Base-by-base conservation (phyloP, 345 rosid genomes). In the Populus nigra region DNA sequence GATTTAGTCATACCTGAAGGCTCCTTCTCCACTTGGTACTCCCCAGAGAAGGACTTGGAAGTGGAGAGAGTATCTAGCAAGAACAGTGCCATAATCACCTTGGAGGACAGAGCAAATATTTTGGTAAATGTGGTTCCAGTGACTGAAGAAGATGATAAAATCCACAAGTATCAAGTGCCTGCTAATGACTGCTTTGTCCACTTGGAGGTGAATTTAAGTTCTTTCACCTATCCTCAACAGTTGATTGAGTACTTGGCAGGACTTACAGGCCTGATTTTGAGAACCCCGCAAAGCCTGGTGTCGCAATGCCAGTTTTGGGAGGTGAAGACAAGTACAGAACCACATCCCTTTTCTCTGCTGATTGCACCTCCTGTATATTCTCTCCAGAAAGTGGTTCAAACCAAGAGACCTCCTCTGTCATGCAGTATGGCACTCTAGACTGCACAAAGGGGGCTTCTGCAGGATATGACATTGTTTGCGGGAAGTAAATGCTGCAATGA, bases 161-260 rank as follows among this genome's bases (percentile, higher is more conserved):
- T 88, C 65, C 91, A 88, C 53, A 88, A 77, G 76, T 91, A 89
- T 81, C 89, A 87, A 67, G 78, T 91, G 29, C 92, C 93, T 29
- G 76, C 83, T 17, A 35, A 88, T 25, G 87, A 91, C 69, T 89
- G 92, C 70, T 89, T 93, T 70, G 90, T 88, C 41, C 94, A 91
- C 86, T 81, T 90, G 62, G 91, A 91, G 63, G 88, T 87, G 23
- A 91, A 10, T 90, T 90, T 81, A 86, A 83, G 71, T 90, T 91
- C 88, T 82, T 70, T 5, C 79, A 87, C 79, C 80, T 90, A 11
- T 91, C 93, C 61, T 76, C 92, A 2, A 82, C 86, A 31, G 88
- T 91, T 33, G 90, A 93, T 15, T 92, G 93, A 74, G 90, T 88
- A 68, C 84, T 91, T 49, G 97, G 94, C 55, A 93, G 25, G 25